phyloP scores from a whole-genome alignment of 805 yeast species.

The Ogataea trehaloabstinens region DNA sequence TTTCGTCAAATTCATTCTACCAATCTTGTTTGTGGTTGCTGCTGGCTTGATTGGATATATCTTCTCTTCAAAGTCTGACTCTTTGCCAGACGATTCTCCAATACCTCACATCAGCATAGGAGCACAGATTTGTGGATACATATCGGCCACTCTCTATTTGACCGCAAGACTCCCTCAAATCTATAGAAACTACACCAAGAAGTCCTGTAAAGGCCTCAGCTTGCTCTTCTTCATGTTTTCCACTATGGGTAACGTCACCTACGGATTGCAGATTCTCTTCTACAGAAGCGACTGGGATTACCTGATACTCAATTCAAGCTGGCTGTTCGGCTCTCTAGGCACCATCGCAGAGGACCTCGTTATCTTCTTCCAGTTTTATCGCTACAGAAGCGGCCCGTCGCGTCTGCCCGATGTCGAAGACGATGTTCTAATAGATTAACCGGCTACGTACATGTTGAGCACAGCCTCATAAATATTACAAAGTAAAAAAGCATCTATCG shows the following conservation, averaged over 20 bases:
- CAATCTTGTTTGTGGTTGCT: conserved; percentile 56
- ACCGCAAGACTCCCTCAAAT: conserved; percentile 84
- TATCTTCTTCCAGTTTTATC: conserved; percentile 66
- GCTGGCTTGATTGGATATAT: conserved; percentile 65
- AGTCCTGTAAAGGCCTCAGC: conserved; percentile 83
- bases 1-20: conserved; percentile 52
- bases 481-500: no score
- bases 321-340: conserved; percentile 79
- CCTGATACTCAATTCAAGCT: conserved; percentile 60
- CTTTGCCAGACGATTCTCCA: conserved; percentile 12
- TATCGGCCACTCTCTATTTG: conserved; percentile 65
- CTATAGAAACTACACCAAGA: conserved; percentile 69
- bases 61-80: conserved; percentile 38
- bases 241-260: conserved; percentile 71
- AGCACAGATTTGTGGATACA: conserved; percentile 68
- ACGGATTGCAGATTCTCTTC: conserved; percentile 68
- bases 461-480: no score
- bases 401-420: conserved; percentile 7
- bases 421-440: conserved; percentile 1
- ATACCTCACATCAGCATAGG: conserved; percentile 38
- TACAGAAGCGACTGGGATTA: conserved; percentile 63
- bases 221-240: conserved; percentile 75
- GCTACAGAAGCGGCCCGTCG: conserved; percentile 44
- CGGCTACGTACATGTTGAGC: no score
- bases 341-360: conserved; percentile 68